Evolutionary conservation across 768 basidiomycete genomes (phyloP).

Genomic region (Boletellus emodensis): DNA sequence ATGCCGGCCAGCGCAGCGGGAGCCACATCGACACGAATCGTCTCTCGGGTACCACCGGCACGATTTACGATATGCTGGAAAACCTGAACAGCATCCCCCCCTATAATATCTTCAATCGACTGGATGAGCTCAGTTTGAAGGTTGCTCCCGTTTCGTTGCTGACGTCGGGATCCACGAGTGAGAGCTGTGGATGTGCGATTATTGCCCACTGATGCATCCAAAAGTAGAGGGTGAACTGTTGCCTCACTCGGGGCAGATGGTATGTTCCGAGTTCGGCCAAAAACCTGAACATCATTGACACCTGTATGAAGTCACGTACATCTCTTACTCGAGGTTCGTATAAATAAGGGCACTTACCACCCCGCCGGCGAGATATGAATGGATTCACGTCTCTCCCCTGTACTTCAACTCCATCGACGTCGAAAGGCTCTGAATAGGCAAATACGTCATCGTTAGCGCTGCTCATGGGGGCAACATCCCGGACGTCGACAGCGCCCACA

Average conservation of each 20-base stretch:
- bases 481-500: constrained; percentile 36
- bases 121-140: constrained; percentile 60
- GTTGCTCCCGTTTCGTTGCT: constrained; percentile 48
- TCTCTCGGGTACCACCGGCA: constrained; percentile 53
- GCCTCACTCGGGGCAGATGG: constrained; percentile 57
- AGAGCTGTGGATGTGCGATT: constrained; percentile 44
- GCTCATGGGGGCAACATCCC: constrained; percentile 29
- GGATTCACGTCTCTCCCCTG: constrained; percentile 38
- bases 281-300: constrained; percentile 57
- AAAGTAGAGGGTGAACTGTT: constrained; percentile 76
- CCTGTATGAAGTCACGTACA: constrained; percentile 22
- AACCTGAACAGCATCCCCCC: constrained; percentile 75
- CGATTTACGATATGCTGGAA: constrained; percentile 78
- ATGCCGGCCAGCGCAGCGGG: constrained; percentile 59
- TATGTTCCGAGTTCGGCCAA: constrained; percentile 56
- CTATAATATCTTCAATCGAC: constrained; percentile 78
- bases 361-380: constrained; percentile 54
- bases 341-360: constrained; percentile 20
- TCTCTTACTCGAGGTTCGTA: not conserved
- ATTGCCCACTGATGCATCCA: constrained; percentile 52
- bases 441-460: constrained; percentile 46
- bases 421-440: constrained; percentile 51
- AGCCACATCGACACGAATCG: constrained; percentile 75
- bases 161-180: constrained; percentile 48
- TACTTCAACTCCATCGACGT: constrained; percentile 42